phyloP scores from a whole-genome alignment of 768 basidiomycete genomes.

The Mycena rebaudengoi region DNA sequence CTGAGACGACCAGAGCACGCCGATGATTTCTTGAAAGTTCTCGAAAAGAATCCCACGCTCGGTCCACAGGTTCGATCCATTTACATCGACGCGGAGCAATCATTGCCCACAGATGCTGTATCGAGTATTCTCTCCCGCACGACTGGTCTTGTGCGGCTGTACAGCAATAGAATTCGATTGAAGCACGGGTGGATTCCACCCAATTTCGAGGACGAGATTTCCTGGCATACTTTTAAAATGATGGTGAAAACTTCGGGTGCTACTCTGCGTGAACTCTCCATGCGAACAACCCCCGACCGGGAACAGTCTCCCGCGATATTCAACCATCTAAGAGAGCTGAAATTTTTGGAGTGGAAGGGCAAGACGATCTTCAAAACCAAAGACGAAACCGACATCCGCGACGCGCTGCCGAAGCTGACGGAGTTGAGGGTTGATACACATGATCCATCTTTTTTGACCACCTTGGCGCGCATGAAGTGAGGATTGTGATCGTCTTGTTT shows the following conservation, averaged over 20 bases:
- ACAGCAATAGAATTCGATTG: background rate
- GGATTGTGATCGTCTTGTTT: background rate
- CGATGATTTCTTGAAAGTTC: too few relatives aligned
- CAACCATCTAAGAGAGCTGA: background rate
- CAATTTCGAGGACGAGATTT: background rate
- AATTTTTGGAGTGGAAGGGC: background rate
- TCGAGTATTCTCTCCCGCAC: background rate
- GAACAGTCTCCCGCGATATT: background rate
- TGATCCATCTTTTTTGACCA: background rate
- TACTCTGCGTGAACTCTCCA: background rate
- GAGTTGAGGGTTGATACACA: background rate
- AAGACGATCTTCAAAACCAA: background rate
- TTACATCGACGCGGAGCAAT: background rate
- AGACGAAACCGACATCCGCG: background rate
- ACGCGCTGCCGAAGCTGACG: background rate
- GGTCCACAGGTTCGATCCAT: background rate
- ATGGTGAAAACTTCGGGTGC: background rate
- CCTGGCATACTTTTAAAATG: constrained; percentile 3
- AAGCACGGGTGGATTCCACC: background rate
- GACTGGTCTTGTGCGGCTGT: background rate
- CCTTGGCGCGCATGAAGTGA: background rate
- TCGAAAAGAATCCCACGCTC: too few relatives aligned
- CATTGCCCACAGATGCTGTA: background rate
- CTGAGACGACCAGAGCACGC: too few relatives aligned
- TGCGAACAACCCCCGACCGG: background rate